A percentile compares a stretch with the other conserved stretches of the same genome.
These are phyloP conservation scores for Blepharisma undulans DNA, from an alignment of 169 alveolate species.

Conservation along the genomic window DNA sequence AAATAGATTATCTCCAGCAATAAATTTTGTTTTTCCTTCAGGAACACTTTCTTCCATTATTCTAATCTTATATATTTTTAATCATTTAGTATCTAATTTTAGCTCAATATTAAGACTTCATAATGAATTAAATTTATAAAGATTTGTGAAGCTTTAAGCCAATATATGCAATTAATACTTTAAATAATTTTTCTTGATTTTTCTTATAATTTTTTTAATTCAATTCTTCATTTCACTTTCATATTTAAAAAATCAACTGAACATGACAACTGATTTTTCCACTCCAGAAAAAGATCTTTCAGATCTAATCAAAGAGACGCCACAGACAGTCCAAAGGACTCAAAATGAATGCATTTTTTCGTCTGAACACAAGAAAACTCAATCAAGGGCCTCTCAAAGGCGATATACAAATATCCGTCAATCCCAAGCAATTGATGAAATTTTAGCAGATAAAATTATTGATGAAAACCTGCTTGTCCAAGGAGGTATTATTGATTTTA, in stretches of 20 bases:
- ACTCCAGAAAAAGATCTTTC: not conserved
- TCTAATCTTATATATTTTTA: too few species aligned
- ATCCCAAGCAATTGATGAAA: not conserved
- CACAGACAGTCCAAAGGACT: not conserved
- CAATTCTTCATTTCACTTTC: not conserved
- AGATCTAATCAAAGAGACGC: not conserved
- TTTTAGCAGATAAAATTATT: not conserved
- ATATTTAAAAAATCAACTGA: not conserved
- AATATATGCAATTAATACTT: not conserved
- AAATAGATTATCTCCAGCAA: conserved; percentile 49
- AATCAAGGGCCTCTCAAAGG: not conserved
- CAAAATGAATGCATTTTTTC: not conserved
- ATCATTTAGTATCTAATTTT: too few species aligned
- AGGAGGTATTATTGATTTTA: not conserved
- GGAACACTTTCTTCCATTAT: not conserved
- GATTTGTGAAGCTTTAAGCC: not conserved
- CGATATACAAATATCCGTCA: not conserved
- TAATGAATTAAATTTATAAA: too few species aligned
- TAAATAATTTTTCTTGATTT: not conserved
- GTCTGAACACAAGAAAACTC: not conserved
- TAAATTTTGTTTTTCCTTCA: not conserved
- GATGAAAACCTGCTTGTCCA: not conserved
- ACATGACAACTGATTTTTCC: not conserved
- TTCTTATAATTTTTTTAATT: not conserved
- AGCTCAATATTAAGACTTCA: too few species aligned